Evolutionary conservation across 129 eudicot genomes (phyloP).

Genomic region (Arctium lappa): DNA sequence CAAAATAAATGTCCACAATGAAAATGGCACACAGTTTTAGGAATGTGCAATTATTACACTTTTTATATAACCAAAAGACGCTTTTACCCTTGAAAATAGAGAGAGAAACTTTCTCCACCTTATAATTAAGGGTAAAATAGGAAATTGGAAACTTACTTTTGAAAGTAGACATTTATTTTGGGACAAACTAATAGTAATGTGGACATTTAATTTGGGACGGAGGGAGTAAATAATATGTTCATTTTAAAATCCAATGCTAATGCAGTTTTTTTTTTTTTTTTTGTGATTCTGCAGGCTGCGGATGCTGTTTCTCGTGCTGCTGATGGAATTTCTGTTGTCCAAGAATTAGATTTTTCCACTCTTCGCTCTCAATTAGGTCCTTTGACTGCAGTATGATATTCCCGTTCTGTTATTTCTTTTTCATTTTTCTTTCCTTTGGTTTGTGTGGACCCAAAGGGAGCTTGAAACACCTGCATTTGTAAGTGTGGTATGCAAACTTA

Average conservation of each 20-base stretch:
- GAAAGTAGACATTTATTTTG: too few species aligned
- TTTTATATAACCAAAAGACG: too few species aligned
- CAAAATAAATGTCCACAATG: too few species aligned
- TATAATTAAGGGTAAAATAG: too few species aligned
- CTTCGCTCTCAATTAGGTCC: constrained; percentile 90
- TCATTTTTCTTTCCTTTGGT: constrained; percentile 5
- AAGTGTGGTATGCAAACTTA: constrained; percentile 22
- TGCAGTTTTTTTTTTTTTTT: neutral
- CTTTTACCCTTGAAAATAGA: too few species aligned
- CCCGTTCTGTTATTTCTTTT: constrained; percentile 4
- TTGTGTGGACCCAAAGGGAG: constrained; percentile 7
- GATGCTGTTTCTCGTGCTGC: constrained; percentile 99
- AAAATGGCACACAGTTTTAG: too few species aligned
- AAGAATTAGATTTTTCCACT: constrained; percentile 75
- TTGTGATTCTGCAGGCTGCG: constrained; percentile 57
- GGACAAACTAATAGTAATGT: too few species aligned
- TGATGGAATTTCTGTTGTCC: constrained; percentile 69
- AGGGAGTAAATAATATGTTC: neutral
- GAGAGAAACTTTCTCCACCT: too few species aligned
- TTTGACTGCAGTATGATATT: constrained; percentile 66
- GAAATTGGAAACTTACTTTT: too few species aligned
- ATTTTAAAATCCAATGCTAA: constrained; percentile 5
- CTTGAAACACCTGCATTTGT: constrained; percentile 7
- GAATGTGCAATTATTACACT: too few species aligned
- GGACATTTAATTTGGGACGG: too few species aligned